Evolutionary conservation across 257 asterid genomes (phyloP).

Genomic region (Haberlea rhodopensis): DNA sequence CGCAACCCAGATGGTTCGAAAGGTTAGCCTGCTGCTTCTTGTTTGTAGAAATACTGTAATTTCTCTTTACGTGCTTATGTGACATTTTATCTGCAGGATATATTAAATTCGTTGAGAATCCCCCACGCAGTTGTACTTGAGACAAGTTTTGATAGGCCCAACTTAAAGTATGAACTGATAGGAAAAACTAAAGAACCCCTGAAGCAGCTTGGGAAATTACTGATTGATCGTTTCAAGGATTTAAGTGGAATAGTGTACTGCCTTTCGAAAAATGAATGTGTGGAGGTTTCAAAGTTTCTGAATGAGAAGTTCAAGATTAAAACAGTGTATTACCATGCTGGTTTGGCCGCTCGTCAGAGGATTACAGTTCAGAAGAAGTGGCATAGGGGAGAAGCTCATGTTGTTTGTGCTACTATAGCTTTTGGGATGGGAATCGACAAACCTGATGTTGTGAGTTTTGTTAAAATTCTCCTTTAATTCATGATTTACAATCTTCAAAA

Average conservation of each 20-base stretch:
- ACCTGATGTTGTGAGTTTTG: slow-evolving; percentile 89
- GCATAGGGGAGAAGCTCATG: slow-evolving; percentile 82
- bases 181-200: slow-evolving; percentile 86
- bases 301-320: slow-evolving; percentile 77
- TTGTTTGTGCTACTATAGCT: slow-evolving; percentile 97
- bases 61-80: slow-evolving; percentile 24
- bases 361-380: slow-evolving; percentile 81
- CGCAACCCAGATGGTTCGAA: slow-evolving; percentile 80
- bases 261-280: slow-evolving; percentile 90
- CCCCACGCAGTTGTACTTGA: slow-evolving; percentile 83
- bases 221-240: slow-evolving; percentile 60
- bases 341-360: slow-evolving; percentile 88
- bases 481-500: background rate
- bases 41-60: slow-evolving; percentile 1
- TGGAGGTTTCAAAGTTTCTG: slow-evolving; percentile 75
- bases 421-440: slow-evolving; percentile 99
- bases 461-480: background rate
- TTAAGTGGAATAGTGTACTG: slow-evolving; percentile 88
- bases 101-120: slow-evolving; percentile 65
- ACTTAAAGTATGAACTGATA: slow-evolving; percentile 83
- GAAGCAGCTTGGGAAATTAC: slow-evolving; percentile 75
- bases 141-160: slow-evolving; percentile 90
- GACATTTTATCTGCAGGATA: slow-evolving; percentile 54
- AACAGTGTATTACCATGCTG: slow-evolving; percentile 87
- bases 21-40: slow-evolving; percentile 49